Base-by-base conservation (phyloP, 1,284 basidiomycete species). In the Leccinum huronense region DNA sequence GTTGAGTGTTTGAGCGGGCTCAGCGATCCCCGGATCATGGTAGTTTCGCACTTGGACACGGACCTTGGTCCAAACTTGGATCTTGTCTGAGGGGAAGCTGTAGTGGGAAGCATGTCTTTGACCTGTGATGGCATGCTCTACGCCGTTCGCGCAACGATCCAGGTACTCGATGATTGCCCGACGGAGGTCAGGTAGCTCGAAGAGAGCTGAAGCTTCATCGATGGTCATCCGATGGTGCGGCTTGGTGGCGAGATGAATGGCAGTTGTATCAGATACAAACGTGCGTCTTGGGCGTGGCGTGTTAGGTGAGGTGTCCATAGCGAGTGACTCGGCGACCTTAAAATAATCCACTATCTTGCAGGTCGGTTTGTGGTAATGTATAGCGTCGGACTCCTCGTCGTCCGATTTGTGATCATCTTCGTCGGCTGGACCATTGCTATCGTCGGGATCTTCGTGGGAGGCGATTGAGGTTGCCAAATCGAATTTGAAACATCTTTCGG, bases 51-150 rank as follows among this genome's bases (percentile, higher is more conserved):
- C 3, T 36, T 58, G 57, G 30, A 42, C 27, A 19, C 19, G 19
- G n/a, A 51, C 8, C 27, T 58, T 58, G 23, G 38, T 58, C 38
- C 38, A 58, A 16, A 58, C 34, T 58, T 58, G 57, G 3, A 58
- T n/a, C 57, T 10, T 27, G 36, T 58, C 23, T 23, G 57, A 58
- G 10, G 57, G 23, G 14, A 42, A 27, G 14, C 14, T 56, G 55
- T 10, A 19, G 33, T 56, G 2, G 5, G 10, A 10, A 34, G 33
- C n/a, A 13, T 19, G 55, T 57, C 55, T 57, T 36, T 13, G 33
- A 34, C 33, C 55, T 57, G 16, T 7, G 7, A 36, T 19, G 9
- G 3, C 11, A 36, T 36, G 11, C 10, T 57, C 33, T 19, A 34
- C 2, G 5, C 55, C 33, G 6, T 23, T 36, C 4, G 55, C 55